Conservation (phyloP, 2,329 filamentous ascomycete species). For the Ophiostoma australiae region DNA sequence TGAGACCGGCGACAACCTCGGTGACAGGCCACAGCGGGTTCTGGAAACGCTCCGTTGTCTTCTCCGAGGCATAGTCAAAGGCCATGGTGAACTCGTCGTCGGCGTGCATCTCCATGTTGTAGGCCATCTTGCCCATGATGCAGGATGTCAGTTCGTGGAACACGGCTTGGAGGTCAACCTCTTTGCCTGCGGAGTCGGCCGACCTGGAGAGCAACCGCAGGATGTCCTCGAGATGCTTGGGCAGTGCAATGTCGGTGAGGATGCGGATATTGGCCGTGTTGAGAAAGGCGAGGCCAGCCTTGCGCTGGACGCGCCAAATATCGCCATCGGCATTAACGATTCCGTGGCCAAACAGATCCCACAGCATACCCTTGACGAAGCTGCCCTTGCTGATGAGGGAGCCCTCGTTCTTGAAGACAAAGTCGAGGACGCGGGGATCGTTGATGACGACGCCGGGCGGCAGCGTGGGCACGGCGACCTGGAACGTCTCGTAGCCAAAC, state of each 20-base stretch:
- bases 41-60: conserved; percentile 58
- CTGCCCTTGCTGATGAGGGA: conserved; percentile 55
- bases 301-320: conserved; percentile 58
- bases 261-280: conserved; percentile 53
- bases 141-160: conserved; percentile 61
- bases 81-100: conserved; percentile 55
- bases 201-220: conserved; percentile 37
- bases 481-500: conserved; percentile 57
- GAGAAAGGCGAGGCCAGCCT: conserved; percentile 56
- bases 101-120: conserved; percentile 63
- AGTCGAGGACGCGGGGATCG: conserved; percentile 58
- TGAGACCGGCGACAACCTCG: conserved; percentile 46
- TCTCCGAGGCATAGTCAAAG: conserved; percentile 59
- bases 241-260: conserved; percentile 54
- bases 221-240: conserved; percentile 46
- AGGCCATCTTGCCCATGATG: conserved; percentile 64
- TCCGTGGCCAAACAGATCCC: conserved; percentile 60
- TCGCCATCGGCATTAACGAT: conserved; percentile 65
- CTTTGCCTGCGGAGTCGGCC: conserved; percentile 19
- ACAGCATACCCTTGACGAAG: conserved; percentile 56
- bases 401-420: conserved; percentile 56
- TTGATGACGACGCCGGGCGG: conserved; percentile 60
- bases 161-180: conserved; percentile 54
- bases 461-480: conserved; percentile 57
- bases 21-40: conserved; percentile 60